Base-by-base conservation (phyloP, 176 grass and related monocot species). In the Aegilops sharonensis region DNA sequence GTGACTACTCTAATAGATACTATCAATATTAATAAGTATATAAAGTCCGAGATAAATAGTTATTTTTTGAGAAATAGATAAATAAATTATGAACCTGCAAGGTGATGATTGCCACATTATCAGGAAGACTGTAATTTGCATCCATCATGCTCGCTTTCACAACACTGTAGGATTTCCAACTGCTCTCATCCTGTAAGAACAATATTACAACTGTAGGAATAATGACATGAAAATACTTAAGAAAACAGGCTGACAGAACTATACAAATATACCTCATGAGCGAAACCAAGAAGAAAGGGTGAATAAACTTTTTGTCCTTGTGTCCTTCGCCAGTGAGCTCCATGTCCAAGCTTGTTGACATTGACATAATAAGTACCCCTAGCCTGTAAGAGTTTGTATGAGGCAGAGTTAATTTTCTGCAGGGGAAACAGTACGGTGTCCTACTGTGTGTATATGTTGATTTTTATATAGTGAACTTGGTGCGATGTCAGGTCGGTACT, bases 291-390 rank as follows among this genome's bases (percentile, higher is more conserved):
- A 83, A 98, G 95, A 93, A 95, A 88, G 11, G 93, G 89, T 25
- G 95, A 98, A 80, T 98, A 95, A 69, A 93, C 87, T 93, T 95
- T 80, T 81, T 98, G 95, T 60, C 93, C 89, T 85, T 74, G 76
- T 85, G 88, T 95, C 80, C 93, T 81, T 37, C 95, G 89, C 91
- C 95, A 95, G 64, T 91, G 84, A 62, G 93, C 89, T 83, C 95
- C 95, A 78, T 88, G 83, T 82, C 91, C 93, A 65, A 92, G 76
- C 77, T 92, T 87, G 31, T 98, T 79, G 14, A 95, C 82, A 57
- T 90, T 91, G 35, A 95, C 31, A 60, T 95, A 98, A 73, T 95
- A 98, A 67, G 85, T 95, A 62, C 91, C 95, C 87, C 84, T 91
- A 42, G 86, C 77, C 95, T 98, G 82, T 77, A 45, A 85, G 25